Evolutionary conservation across 2,329 filamentous ascomycete genomes (phyloP), one percentile per base, ranked within the genome.

Genomic region (Aspergillus felis): DNA sequence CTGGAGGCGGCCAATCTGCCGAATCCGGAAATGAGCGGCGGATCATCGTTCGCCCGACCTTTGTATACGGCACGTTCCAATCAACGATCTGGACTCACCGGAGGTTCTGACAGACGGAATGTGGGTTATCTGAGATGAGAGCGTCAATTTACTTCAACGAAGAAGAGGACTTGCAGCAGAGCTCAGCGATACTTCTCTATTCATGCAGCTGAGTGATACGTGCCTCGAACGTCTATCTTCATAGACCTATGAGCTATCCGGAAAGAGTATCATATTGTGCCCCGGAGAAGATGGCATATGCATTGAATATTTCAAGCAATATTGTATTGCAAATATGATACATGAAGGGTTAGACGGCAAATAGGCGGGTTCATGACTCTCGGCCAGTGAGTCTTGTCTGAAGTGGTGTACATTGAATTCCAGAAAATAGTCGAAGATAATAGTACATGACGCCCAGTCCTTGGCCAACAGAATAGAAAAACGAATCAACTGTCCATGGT

Each of bases 1-100:
- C 29, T 51, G 46, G 49, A 53, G 54, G 51, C 54, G 51, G 44
- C 44, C 44, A 35, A 49, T 57, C 55, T 53, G 46, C 64, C 59
- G 61, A 57, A 66, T 64, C 54, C 57, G 61, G 62, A 60, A 57
- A 61, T 63, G 47, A 54, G 52, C 27, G 17, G 57, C 59, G 59
- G 57, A 59, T 64, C 62, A 64, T 63, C 54, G 48, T 64, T 56
- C 57, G 55, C 47, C 61, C 64, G 62, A 55, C 9, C 29, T 24
- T 53, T 51, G 28, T 8, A 51, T 51, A 35, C 7, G 44, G 44
- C 22, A 47, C 24, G 25, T 27, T 47, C 44, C 24, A 47, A 24
- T 47, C 44, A 25, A 38, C 22, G 10, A 27, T 27, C 44, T 47
- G 44, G 44, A 47, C 22, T 25, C 22, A 27, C 10, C 7, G 12